Evolutionary conservation across 2,329 filamentous ascomycete genomes (phyloP), one percentile per base, ranked within the genome.

Genomic region (Fusarium siculi): DNA sequence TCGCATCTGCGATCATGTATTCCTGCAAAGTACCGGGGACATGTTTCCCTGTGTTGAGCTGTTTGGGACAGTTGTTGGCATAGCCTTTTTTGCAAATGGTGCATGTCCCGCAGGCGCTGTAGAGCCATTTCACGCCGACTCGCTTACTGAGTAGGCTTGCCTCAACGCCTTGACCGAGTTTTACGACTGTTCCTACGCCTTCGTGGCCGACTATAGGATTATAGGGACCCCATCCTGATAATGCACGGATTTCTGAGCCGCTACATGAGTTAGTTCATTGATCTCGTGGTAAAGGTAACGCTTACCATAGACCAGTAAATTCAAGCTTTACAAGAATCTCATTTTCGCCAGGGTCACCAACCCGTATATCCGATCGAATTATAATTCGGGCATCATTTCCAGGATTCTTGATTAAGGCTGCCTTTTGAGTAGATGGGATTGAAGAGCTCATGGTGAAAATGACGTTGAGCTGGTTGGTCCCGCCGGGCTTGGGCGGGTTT

Each of bases 81-180:
- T 80, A 78, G 3, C 81, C 82, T 11, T 67, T 69, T 5, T 72
- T 71, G 58, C 84, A 86, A 9, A 75, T 76, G 2, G 76, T 76
- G 34, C 84, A 86, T 8, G 70, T 30, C 0, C 79, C 79, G 28
- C 84, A 86, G 2, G 83, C 82, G 9, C 80, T 83, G 68, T 81
- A 84, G 1, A 85, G 77, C 84, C 84, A 86, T 66, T 85, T 85
- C 1, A 85, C 79, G 2, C 84, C 84, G 0, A 85, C 84, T 5
- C 81, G 66, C 25, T 80, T 80, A 3, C 76, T 76, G 9, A 85
- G 36, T 7, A 85, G 28, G 0, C 63, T 68, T 0, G 68, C 11
- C 0, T 78, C 63, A 1, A 80, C 83, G 0, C 63, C 62, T 0
- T 77, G 37, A 0, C 84, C 84, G 0, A 81, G 15, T 23, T 76